These are phyloP conservation scores for Aureobasidium melanogenum DNA, from an alignment of 2,329 filamentous ascomycete species.

Conservation along the genomic window DNA sequence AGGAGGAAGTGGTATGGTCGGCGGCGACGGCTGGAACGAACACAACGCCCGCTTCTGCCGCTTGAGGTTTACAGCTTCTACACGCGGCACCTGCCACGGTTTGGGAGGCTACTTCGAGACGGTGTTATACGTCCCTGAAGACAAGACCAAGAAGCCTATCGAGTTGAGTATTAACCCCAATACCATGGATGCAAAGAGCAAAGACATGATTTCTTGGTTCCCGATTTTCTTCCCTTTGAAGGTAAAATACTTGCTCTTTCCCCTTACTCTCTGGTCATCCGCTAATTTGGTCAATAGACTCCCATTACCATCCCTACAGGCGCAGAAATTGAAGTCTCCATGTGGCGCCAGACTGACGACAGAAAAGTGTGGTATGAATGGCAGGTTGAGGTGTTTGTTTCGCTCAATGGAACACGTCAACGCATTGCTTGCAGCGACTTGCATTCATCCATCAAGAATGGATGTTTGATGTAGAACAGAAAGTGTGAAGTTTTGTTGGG, in stretches of 20 bases:
- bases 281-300: constrained; percentile 44
- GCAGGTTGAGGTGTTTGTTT: constrained; percentile 77
- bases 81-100: constrained; percentile 80
- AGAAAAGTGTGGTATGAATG: constrained; percentile 98
- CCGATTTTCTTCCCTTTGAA: constrained; percentile 96
- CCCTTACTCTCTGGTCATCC: not conserved
- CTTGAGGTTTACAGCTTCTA: constrained; percentile 66
- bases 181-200: constrained; percentile 84
- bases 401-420: constrained; percentile 53
- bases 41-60: constrained; percentile 80
- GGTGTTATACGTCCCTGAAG: constrained; percentile 62
- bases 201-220: constrained; percentile 99
- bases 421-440: constrained; percentile 58
- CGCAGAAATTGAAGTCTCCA: constrained; percentile 78
- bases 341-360: constrained; percentile 95
- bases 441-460: constrained; percentile 60
- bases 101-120: constrained; percentile 94
- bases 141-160: constrained; percentile 43
- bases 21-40: constrained; percentile 74
- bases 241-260: constrained; percentile 42
- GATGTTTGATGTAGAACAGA: constrained; percentile 54
- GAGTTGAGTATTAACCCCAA: constrained; percentile 91
- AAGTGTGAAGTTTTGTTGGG: not conserved
- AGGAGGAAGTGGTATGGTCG: constrained; percentile 63
- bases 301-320: constrained; percentile 79